These are phyloP conservation scores for Quercus cerris DNA, from an alignment of 306 rosid species.

Conservation along the genomic window DNA sequence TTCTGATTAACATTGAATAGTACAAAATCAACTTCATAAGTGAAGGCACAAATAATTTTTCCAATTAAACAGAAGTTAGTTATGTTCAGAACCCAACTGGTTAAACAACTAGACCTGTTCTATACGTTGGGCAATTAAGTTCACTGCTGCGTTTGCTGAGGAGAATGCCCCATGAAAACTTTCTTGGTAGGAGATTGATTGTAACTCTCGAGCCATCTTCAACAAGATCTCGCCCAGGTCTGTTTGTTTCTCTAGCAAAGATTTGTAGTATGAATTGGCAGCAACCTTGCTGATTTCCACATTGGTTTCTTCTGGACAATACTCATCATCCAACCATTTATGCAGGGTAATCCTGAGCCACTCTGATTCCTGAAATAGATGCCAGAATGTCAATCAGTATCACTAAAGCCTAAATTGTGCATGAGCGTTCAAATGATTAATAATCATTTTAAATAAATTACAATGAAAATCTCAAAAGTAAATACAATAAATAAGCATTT, in stretches of 20 bases:
- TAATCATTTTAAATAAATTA: not conserved
- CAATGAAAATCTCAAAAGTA: not conserved
- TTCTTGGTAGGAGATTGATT: conserved; percentile 76
- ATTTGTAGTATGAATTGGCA: conserved; percentile 63
- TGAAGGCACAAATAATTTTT: not conserved
- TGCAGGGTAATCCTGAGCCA: conserved; percentile 82
- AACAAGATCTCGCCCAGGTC: conserved; percentile 79
- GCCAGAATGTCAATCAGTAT: not conserved
- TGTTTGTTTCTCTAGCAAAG: conserved; percentile 56
- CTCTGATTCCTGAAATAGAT: conserved; percentile 72
- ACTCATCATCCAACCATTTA: conserved; percentile 94
- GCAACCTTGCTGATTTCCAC: conserved; percentile 89
- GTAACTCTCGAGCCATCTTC: conserved; percentile 68
- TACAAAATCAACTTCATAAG: not conserved
- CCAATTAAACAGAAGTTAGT: not conserved
- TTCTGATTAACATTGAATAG: not conserved
- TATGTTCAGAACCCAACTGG: not conserved
- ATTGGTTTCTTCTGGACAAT: conserved; percentile 89
- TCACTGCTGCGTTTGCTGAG: conserved; percentile 90
- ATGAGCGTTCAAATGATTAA: not conserved
- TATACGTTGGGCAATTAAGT: conserved; percentile 66
- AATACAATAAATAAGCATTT: not conserved
- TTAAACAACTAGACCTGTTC: conserved; percentile 28
- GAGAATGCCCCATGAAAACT: conserved; percentile 97
- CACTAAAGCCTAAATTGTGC: not conserved